Percentiles rank a stretch among this genome's conserved stretches.
Conservation (phyloP, 345 rosid species). For the Cardamine chenopodiifolia region DNA sequence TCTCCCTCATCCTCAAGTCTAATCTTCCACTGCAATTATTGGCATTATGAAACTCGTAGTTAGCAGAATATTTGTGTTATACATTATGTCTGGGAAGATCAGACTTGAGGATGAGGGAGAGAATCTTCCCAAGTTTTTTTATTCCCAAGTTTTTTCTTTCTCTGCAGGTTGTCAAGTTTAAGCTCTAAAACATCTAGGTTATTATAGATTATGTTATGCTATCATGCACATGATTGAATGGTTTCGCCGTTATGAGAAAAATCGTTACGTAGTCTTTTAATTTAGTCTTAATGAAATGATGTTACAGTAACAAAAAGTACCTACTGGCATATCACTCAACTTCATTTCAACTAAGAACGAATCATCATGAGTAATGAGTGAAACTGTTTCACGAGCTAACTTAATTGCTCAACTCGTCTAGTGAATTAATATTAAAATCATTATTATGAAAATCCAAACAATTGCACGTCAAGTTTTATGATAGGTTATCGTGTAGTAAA, state of each 20-base stretch:
- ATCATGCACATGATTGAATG: too few species aligned
- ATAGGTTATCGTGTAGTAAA: too few species aligned
- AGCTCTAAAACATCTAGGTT: background rate
- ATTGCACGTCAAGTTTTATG: background rate
- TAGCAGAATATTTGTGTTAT: background rate
- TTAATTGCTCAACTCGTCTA: too few species aligned
- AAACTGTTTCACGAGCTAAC: background rate
- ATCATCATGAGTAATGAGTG: background rate
- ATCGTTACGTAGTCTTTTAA: background rate
- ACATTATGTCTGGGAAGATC: background rate
- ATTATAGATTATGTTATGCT: background rate
- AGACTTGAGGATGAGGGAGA: too few species aligned
- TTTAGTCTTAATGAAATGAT: background rate
- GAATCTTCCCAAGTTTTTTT: background rate
- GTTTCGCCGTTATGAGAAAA: too few species aligned
- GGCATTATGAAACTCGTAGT: background rate
- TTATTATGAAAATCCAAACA: background rate
- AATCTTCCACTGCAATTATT: slow-evolving; percentile 36
- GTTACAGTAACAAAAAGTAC: background rate
- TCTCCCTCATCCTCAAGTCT: slow-evolving; percentile 33
- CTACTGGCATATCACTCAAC: background rate
- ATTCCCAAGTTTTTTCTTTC: background rate
- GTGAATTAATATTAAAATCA: too few species aligned
- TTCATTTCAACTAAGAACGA: background rate
- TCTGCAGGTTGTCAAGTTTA: background rate